Conservation (phyloP, 2,329 filamentous ascomycete species). For the Colletotrichum karsti region DNA sequence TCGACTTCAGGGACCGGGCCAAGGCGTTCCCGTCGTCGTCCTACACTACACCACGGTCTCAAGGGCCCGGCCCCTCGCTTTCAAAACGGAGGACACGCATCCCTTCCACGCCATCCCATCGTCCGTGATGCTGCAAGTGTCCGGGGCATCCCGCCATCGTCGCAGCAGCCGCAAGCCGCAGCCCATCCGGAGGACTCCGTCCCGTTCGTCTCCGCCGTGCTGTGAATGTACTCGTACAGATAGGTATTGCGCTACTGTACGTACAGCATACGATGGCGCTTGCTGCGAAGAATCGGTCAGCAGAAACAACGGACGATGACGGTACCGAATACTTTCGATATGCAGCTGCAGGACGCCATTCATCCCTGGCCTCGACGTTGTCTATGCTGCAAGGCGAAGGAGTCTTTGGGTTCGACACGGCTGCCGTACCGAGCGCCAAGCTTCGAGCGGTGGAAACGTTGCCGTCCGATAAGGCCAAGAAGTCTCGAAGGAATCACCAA, state of each 20-base stretch:
- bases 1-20: constrained; percentile 10
- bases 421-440: constrained; percentile 10
- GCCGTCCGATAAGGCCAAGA: constrained; percentile 21
- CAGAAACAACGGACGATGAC: neutral
- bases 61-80: neutral
- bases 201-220: neutral
- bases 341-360: neutral
- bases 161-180: neutral
- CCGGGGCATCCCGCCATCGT: constrained; percentile 9
- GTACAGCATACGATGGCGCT: neutral
- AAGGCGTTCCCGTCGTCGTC: constrained; percentile 9
- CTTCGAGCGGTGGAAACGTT: constrained; percentile 14
- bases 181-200: constrained; percentile 7
- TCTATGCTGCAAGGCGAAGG: neutral
- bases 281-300: neutral
- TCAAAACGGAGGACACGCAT: constrained; percentile 23
- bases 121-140: constrained; percentile 10
- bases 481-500: neutral
- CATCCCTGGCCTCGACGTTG: neutral
- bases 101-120: constrained; percentile 13
- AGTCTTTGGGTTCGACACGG: neutral
- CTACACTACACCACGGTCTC: no score
- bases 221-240: no score
- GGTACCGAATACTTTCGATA: neutral
- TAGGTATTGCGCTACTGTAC: neutral